Evolutionary conservation across 75 land plant genomes (phyloP), one percentile per base, ranked within the genome.

Genomic region (Gnetum montanum): DNA sequence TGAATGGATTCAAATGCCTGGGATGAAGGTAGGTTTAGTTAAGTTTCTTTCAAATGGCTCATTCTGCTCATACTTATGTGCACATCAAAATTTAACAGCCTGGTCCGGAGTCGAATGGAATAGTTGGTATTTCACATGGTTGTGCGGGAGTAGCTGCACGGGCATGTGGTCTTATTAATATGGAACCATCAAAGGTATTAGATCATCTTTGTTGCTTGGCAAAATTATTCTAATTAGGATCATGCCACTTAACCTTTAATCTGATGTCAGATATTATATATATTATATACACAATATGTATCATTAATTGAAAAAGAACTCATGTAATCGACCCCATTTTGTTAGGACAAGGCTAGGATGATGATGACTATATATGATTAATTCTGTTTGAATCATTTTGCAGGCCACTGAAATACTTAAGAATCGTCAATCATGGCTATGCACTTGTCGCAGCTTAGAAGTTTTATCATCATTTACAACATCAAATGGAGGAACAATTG

Each of bases 21-120:
- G 96, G 90, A 90, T 36, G 38, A 36, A 36, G 38, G 38, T 36
- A n/a, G n/a, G n/a, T n/a, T n/a, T n/a, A n/a, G n/a, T n/a, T n/a
- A n/a, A n/a, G n/a, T n/a, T n/a, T n/a, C n/a, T n/a, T n/a, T n/a
- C n/a, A n/a, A n/a, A n/a, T n/a, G n/a, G n/a, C n/a, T n/a, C n/a
- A n/a, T n/a, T n/a, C n/a, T n/a, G n/a, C n/a, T n/a, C n/a, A n/a
- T n/a, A n/a, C n/a, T n/a, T n/a, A n/a, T n/a, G n/a, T n/a, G n/a
- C n/a, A n/a, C n/a, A n/a, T n/a, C n/a, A n/a, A n/a, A n/a, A n/a
- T 41, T 41, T 41, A 15, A 18, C 73, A 90, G 96, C 96, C 96
- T 90, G 96, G 96, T 90, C 96, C 96, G 84, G 96, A 86, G 79
- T 83, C 87, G 28, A 70, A 80, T 68, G 97, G 92, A 62, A 86